Evolutionary conservation across 2,329 filamentous ascomycete species (phyloP), one percentile per base, ranked within the genome.

Genomic region (Exophiala oligosperma): DNA sequence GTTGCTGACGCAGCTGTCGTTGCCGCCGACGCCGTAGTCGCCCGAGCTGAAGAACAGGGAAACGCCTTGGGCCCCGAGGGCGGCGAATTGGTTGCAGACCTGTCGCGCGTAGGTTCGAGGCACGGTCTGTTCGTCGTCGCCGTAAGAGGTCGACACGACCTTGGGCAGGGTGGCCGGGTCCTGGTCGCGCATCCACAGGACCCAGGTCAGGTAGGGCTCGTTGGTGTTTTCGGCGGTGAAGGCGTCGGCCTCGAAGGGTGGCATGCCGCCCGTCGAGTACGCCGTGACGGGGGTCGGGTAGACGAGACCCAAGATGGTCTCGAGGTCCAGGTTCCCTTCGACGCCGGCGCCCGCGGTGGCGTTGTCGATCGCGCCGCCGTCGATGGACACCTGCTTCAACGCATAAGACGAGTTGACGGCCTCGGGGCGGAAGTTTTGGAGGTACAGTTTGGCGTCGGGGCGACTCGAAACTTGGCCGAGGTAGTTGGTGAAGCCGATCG

Each of bases 1-100:
- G 67, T 86, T 85, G 56, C 78, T 78, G 52, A 77, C 72, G 72
- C 86, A 89, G 7, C 75, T 75, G 24, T 76, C 74, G n/a, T 74
- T 73, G 2, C 67, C 59, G 40, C 82, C 83, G 11, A 86, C 79
- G 35, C 85, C 85, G 29, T 71, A 70, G 67, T 88, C 84, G 5
- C 85, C 85, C 2, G 81, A 83, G 9, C 81, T 78, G 69, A 87
- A 84, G 29, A 89, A 72, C n/a, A 89, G 76, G 1, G 82, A 82
- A 3, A 87, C 80, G n/a, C 87, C 87, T 41, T 86, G 83, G 1
- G 84, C 81, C n/a, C 85, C 86, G 32, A 89, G 82, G 65, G 87
- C 81, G 44, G 81, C 84, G 65, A 88, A 85, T 62, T 85, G 76
- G 61, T 82, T 79, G 75, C 87, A 90, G 11, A 87, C 84, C 51